Evolutionary conservation across 164 flowering plant genomes (phyloP), one percentile per base, ranked within the genome.

Genomic region (Vitis rupestris): DNA sequence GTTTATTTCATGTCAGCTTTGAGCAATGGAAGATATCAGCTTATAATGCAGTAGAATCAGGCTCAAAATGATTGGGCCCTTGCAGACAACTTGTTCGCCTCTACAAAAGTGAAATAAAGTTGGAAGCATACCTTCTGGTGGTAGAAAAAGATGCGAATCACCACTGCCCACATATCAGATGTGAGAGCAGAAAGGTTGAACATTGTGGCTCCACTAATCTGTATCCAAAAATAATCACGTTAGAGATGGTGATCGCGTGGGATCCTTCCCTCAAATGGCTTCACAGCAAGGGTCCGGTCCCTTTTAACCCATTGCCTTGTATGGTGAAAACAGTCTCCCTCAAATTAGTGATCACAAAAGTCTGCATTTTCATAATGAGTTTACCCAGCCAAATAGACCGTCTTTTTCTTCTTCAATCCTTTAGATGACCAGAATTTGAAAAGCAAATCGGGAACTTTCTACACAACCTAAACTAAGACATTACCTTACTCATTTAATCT

Each of bases 111-210:
- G 59, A n/a, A 1, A 27, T 15, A 53, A 23, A 23, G 3, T 29
- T 10, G 50, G 8, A 72, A 61, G 8, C 12, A 31, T 82, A 92
- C 97, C 88, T 85, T 17, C 61, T 88, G 92, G 37, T 73, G 87
- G 75, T 90, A 92, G 79, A 88, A 60, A 71, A 83, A 85, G 37
- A 90, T 78, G 63, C 92, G 86, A 57, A 90, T 63, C 10, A 87
- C 52, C 9, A 90, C 91, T 50, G 85, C 97, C 97, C 97, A 90
- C 90, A 92, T 82, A 73, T 92, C 96, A 55, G 91, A 80, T 48
- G 94, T 90, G 67, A 92, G 91, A 55, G 83, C 48, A 0, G 94
- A 92, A 30, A 90, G 97, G 73, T 90, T 90, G 73, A 88, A 85
- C 74, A 88, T 50, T 15, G 92, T 77, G 48, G 95, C 81, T 63